A percentile compares a stretch with the other conserved stretches of the same genome.
These are phyloP conservation scores for Notholithocarpus densiflorus DNA, from an alignment of 306 rosid species.

Conservation along the genomic window DNA sequence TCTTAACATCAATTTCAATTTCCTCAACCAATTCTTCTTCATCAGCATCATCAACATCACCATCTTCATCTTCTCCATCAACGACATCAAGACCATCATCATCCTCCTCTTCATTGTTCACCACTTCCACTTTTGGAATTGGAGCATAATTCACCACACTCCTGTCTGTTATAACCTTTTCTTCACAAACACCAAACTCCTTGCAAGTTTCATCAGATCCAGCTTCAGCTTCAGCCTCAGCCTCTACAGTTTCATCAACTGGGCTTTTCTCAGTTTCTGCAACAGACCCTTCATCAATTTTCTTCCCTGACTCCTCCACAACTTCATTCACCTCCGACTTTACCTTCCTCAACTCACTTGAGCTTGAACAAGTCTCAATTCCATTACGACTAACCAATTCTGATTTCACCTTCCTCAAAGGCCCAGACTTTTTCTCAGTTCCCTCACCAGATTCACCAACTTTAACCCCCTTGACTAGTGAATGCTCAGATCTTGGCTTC, in stretches of 20 bases:
- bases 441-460: constrained; percentile 25
- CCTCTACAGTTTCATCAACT: constrained; percentile 32
- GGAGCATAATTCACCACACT: constrained; percentile 28
- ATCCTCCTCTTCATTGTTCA: background rate
- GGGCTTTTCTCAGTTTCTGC: constrained; percentile 39
- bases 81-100: constrained; percentile 10
- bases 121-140: constrained; percentile 21
- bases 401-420: constrained; percentile 52
- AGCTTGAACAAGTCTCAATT: constrained; percentile 19
- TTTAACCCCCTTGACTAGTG: constrained; percentile 8
- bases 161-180: constrained; percentile 40
- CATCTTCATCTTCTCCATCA: constrained; percentile 26
- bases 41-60: constrained; percentile 22
- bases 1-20: constrained; percentile 53
- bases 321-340: constrained; percentile 33
- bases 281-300: constrained; percentile 20
- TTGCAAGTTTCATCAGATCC: constrained; percentile 41
- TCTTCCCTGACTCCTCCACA: constrained; percentile 25
- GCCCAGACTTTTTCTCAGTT: constrained; percentile 25
- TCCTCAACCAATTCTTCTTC: constrained; percentile 25
- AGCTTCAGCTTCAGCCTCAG: background rate
- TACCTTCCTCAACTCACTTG: constrained; percentile 38
- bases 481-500: constrained; percentile 41
- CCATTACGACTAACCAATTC: constrained; percentile 26
- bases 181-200: constrained; percentile 59